Percentiles rank a stretch among this genome's conserved stretches.
phyloP scores from a whole-genome alignment of 176 grass and related monocot species.

The Hyparrhenia diplandra region DNA sequence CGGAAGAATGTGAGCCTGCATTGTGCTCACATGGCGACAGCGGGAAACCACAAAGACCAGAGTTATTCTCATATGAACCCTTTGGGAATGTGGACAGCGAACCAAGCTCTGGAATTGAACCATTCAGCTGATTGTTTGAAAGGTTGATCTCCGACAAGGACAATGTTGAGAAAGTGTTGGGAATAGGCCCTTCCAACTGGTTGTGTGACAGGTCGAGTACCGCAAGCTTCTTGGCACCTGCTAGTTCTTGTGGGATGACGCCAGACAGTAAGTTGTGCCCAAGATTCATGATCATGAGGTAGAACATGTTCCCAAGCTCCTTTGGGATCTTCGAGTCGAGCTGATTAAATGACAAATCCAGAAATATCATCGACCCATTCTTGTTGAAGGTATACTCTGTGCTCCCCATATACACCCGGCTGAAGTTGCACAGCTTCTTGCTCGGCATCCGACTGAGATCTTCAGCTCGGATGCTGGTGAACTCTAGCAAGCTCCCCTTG shows the following conservation, averaged over 20 bases:
- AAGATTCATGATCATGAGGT: conserved; percentile 94
- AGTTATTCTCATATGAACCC: conserved; percentile 71
- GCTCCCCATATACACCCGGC: conserved; percentile 82
- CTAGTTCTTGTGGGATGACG: conserved; percentile 57
- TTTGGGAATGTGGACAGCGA: conserved; percentile 75
- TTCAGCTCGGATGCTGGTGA: conserved; percentile 70
- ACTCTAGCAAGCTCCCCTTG: conserved; percentile 82
- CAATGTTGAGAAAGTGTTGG: conserved; percentile 61
- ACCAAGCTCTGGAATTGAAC: conserved; percentile 77
- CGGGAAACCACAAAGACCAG: conserved; percentile 79
- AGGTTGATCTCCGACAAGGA: conserved; percentile 85
- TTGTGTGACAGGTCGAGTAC: conserved; percentile 91
- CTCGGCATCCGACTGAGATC: conserved; percentile 71
- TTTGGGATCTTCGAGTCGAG: conserved; percentile 61
- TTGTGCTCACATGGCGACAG: conserved; percentile 26
- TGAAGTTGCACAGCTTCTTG: conserved; percentile 82
- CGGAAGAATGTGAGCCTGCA: conserved; percentile 19
- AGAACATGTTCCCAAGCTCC: conserved; percentile 80
- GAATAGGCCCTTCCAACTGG: conserved; percentile 70
- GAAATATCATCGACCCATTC: conserved; percentile 95
- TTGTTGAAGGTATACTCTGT: conserved; percentile 81
- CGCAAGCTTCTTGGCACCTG: conserved; percentile 46
- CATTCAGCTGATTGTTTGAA: conserved; percentile 84
- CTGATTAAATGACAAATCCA: conserved; percentile 90
- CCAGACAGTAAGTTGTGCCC: conserved; percentile 79